Evolutionary conservation across 192 early-diverging fungal genomes (phyloP).

Genomic region (Coemansia sp.): DNA sequence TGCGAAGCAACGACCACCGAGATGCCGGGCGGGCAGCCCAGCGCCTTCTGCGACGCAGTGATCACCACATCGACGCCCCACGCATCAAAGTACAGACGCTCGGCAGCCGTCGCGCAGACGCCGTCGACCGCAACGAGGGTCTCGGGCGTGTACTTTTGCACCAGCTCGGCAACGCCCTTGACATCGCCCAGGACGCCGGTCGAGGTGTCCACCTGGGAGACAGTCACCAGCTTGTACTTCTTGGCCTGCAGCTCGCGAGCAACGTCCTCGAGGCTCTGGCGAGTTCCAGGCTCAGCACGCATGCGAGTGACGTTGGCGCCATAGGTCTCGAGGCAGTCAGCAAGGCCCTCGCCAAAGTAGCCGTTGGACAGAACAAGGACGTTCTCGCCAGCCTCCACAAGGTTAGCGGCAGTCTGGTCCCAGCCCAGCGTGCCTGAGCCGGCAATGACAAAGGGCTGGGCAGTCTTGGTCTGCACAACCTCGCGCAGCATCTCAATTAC

Average conservation of each 20-base stretch:
- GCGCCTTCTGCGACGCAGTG: conserved; percentile 93
- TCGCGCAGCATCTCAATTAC: conserved; percentile 79
- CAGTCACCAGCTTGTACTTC: conserved; percentile 81
- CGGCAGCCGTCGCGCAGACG: conserved; percentile 92
- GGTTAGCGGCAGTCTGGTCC: conserved; percentile 93
- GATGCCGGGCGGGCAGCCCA: conserved; percentile 92
- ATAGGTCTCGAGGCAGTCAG: conserved; percentile 84
- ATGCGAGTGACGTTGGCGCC: conserved; percentile 82
- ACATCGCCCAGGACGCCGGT: conserved; percentile 88
- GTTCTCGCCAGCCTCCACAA: conserved; percentile 83
- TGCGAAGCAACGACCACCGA: conserved; percentile 83
- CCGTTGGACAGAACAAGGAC: conserved; percentile 89
- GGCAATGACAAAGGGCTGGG: conserved; percentile 91
- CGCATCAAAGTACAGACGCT: conserved; percentile 87
- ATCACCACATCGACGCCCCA: conserved; percentile 91
- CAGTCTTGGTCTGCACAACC: conserved; percentile 71
- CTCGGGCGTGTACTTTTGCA: conserved; percentile 71
- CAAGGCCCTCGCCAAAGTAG: conserved; percentile 95
- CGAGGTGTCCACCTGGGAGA: conserved; percentile 97
- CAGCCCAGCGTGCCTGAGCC: conserved; percentile 98
- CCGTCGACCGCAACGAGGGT: conserved; percentile 93
- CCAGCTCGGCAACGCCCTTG: conserved; percentile 66
- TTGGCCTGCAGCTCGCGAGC: conserved; percentile 58
- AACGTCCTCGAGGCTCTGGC: conserved; percentile 66
- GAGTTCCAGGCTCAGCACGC: conserved; percentile 63